Base-by-base conservation (phyloP, 345 rosid species). In the Aquilaria yunnanensis region DNA sequence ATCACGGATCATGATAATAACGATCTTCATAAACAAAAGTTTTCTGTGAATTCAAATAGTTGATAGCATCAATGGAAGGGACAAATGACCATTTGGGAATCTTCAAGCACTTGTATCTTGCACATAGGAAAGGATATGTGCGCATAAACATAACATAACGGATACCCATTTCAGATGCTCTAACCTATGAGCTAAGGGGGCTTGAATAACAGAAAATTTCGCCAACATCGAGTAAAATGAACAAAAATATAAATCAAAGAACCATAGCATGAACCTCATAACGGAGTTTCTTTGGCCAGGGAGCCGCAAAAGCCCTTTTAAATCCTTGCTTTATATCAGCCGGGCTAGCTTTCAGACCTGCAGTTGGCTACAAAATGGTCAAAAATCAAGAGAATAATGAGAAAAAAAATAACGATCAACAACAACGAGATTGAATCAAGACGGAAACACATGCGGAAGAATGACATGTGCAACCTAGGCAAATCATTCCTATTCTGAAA, bases 211-310 rank as follows among this genome's bases (percentile, higher is more conserved):
- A 32, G 37, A 60, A 29, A n/a, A 29, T 16, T 14, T 53, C 7
- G 53, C 16, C 51, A 46, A 9, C 54, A 13, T 51, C 43, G 43
- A 4, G 43, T 37, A 37, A 37, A 23, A 3, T 37, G 43, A 37
- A 37, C 8, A 37, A 37, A 4, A 3, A 37, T 5, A 37, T 37
- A 2, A 37, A 2, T 37, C 43, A 37, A 37, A 37, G 43, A 37
- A 37, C 3, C 43, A 37, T 37, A 37, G 46, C 46, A 59, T 4
- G 5, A 58, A 91, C 97, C 92, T 89, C 85, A 70, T 89, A 89
- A 62, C 96, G 95, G 61, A 92, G 85, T 63, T 85, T 87, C 47
- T 87, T 78, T 57, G 95, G 89, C 91, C 93, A 92, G 7, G 89
- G 78, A 62, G 93, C 83, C 69, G 93, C 60, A 70, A 89, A 92